phyloP scores from a whole-genome alignment of 1,284 basidiomycete species.

The Moesziomyces sp. region DNA sequence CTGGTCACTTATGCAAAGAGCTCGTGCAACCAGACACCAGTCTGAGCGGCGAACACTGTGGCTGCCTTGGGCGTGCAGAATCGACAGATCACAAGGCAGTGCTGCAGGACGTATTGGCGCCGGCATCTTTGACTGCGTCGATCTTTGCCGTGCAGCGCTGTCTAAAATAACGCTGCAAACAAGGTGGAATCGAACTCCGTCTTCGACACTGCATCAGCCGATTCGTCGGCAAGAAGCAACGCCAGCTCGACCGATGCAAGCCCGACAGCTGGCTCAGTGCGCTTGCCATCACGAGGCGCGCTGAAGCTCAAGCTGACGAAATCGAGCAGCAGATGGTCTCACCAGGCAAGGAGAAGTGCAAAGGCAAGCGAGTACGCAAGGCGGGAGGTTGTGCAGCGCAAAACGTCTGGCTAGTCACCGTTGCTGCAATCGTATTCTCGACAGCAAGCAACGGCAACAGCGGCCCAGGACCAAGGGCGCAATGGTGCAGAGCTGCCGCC shows the following conservation, averaged over 20 bases:
- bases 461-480: too few relatives aligned
- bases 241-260: background rate
- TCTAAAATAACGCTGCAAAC: background rate
- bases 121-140: background rate
- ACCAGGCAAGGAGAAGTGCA: background rate
- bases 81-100: constrained; percentile 15
- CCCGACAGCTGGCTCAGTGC: background rate
- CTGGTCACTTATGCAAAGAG: background rate
- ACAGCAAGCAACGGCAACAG: background rate
- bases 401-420: background rate
- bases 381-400: background rate
- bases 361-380: background rate
- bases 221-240: background rate
- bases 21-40: background rate
- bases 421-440: background rate
- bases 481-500: too few relatives aligned
- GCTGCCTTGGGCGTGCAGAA: background rate
- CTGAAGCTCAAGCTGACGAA: background rate
- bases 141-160: background rate
- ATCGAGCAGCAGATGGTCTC: background rate
- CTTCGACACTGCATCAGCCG: background rate
- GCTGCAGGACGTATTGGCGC: background rate
- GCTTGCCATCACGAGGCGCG: background rate
- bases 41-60: too few relatives aligned
- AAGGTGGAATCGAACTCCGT: background rate